Evolutionary conservation across 805 yeast species (phyloP).

Genomic region (Kuraishia hungarica): DNA sequence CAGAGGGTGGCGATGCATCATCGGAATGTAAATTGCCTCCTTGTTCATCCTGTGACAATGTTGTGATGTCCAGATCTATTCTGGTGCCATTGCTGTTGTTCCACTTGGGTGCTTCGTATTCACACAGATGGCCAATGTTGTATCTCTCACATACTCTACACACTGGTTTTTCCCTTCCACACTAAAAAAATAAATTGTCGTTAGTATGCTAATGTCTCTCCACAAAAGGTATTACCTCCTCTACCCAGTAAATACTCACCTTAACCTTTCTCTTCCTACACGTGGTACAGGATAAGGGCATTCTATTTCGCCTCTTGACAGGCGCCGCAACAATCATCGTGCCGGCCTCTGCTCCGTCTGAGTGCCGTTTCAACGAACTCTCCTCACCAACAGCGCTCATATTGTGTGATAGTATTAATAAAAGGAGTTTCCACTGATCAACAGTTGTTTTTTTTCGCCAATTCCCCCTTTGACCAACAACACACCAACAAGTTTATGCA

Average conservation of each 20-base stretch:
- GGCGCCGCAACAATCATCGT: background rate
- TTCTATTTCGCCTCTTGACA: conserved; percentile 26
- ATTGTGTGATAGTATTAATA: background rate
- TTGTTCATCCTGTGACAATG: background rate
- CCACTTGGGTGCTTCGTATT: conserved; percentile 23
- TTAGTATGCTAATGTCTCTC: conserved; percentile 7
- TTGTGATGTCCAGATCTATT: background rate
- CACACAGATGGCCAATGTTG: conserved; percentile 19
- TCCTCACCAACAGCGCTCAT: background rate
- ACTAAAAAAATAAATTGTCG: conserved; percentile 9
- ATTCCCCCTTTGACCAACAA: no score
- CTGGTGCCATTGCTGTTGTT: conserved; percentile 4
- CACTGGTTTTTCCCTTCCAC: conserved; percentile 25
- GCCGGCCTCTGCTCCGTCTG: background rate
- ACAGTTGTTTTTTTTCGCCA: no score
- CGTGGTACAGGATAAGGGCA: conserved; percentile 35
- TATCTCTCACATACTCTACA: conserved; percentile 23
- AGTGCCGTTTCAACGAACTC: background rate
- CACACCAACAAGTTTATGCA: no score
- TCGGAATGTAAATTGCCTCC: background rate
- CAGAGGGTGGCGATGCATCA: background rate
- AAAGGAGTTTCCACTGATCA: no score
- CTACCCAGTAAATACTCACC: conserved; percentile 18
- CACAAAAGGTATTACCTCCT: no score
- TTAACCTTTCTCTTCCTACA: conserved; percentile 40